phyloP scores from a whole-genome alignment of 257 asterid genomes.

The Scutellaria minor region DNA sequence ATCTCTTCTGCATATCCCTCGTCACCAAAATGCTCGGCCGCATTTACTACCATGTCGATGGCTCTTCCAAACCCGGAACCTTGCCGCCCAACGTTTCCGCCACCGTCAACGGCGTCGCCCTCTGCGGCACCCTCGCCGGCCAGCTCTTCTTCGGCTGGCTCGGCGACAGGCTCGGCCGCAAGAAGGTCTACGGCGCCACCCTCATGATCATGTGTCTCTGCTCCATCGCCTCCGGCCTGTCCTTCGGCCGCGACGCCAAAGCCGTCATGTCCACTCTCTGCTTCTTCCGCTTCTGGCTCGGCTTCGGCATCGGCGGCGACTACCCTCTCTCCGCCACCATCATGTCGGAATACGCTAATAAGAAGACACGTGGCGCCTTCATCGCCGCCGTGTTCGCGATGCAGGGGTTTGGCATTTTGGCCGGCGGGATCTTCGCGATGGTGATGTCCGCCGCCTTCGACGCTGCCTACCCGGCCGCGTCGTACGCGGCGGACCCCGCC shows the following conservation, averaged over 20 bases:
- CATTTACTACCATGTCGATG: slow-evolving; percentile 44
- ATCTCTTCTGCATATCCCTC: slow-evolving; percentile 43
- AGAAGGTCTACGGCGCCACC: slow-evolving; percentile 48
- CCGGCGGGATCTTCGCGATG: slow-evolving; percentile 51
- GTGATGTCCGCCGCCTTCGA: slow-evolving; percentile 36
- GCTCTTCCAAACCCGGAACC: slow-evolving; percentile 46
- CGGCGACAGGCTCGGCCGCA: slow-evolving; percentile 50
- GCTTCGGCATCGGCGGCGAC: slow-evolving; percentile 59
- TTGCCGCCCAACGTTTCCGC: slow-evolving; percentile 58
- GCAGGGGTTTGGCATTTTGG: slow-evolving; percentile 59
- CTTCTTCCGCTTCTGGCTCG: slow-evolving; percentile 59
- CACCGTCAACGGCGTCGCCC: slow-evolving; percentile 58
- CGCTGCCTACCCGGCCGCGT: slow-evolving; percentile 35
- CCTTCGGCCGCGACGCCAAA: slow-evolving; percentile 44
- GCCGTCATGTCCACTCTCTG: slow-evolving; percentile 54
- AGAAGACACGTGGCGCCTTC: slow-evolving; percentile 53
- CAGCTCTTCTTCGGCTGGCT: slow-evolving; percentile 50
- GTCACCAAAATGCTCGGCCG: slow-evolving; percentile 62
- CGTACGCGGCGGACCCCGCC: slow-evolving; percentile 39
- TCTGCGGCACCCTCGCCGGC: slow-evolving; percentile 40
- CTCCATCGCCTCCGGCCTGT: slow-evolving; percentile 54
- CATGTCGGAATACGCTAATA: slow-evolving; percentile 57
- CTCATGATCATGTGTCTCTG: slow-evolving; percentile 51
- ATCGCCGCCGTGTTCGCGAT: slow-evolving; percentile 58
- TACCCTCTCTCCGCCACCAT: slow-evolving; percentile 62